A percentile compares a stretch with the other conserved stretches of the same genome.
Evolutionary conservation across 306 rosid genomes (phyloP).

Genomic region (Dalbergia cultrata): DNA sequence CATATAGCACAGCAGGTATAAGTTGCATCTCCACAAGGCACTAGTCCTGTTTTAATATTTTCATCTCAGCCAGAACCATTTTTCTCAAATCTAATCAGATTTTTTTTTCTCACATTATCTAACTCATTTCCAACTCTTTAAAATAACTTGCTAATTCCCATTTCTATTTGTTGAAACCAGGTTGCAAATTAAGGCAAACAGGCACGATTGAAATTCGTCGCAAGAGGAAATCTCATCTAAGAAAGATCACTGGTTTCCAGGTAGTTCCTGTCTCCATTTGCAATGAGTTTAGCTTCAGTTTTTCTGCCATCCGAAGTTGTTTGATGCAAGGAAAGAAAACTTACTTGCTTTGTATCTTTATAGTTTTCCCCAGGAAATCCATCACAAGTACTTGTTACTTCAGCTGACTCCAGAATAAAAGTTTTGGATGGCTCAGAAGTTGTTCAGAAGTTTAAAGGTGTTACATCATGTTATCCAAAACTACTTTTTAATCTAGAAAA

Average conservation of each 20-base stretch:
- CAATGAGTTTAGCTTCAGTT: neutral
- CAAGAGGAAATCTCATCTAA: constrained; percentile 70
- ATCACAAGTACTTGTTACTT: constrained; percentile 75
- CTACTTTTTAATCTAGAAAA: neutral
- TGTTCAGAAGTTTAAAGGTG: constrained; percentile 74
- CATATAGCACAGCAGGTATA: constrained; percentile 66
- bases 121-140: neutral
- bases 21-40: neutral
- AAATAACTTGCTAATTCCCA: neutral
- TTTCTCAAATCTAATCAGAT: neutral
- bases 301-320: neutral
- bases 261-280: constrained; percentile 47
- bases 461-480: neutral
- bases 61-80: neutral
- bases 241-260: constrained; percentile 86
- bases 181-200: constrained; percentile 63
- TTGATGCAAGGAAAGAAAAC: neutral
- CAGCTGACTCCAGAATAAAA: constrained; percentile 83
- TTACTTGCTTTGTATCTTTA: constrained; percentile 32
- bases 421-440: constrained; percentile 64
- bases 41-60: neutral
- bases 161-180: constrained; percentile 48
- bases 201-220: constrained; percentile 59
- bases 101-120: neutral
- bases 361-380: constrained; percentile 75